phyloP scores from a whole-genome alignment of 2,329 filamentous ascomycete genomes.

The Penicillium freii region DNA sequence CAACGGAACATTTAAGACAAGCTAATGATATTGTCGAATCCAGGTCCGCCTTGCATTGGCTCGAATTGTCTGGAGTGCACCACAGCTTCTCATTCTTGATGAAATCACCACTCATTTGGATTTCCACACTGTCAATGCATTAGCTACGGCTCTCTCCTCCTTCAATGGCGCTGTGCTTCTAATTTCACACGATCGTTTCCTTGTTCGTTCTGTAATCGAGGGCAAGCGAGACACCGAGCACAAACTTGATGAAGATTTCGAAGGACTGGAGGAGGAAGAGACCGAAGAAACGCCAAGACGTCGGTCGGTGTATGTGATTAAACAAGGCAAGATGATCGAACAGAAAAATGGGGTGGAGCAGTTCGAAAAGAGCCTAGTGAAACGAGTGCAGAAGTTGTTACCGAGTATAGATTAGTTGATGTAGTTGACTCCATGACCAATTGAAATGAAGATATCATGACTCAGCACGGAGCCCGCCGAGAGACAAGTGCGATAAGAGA shows the following conservation, averaged over 20 bases:
- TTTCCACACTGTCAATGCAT: slow-evolving; percentile 72
- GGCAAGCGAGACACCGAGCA: slow-evolving; percentile 50
- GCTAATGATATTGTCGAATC: not conserved
- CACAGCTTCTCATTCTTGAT: slow-evolving; percentile 73
- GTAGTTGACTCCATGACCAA: not conserved
- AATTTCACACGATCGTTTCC: slow-evolving; percentile 79
- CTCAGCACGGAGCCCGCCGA: slow-evolving; percentile 13
- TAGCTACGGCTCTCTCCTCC: slow-evolving; percentile 62
- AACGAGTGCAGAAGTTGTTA: slow-evolving; percentile 52
- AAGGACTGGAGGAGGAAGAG: slow-evolving; percentile 47
- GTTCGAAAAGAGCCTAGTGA: slow-evolving; percentile 65
- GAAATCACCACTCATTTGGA: slow-evolving; percentile 85
- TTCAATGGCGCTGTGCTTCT: slow-evolving; percentile 75
- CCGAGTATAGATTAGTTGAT: not conserved
- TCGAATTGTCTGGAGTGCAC: slow-evolving; percentile 64
- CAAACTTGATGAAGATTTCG: slow-evolving; percentile 44
- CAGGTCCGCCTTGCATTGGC: slow-evolving; percentile 63
- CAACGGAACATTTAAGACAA: not conserved
- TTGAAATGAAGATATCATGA: slow-evolving; percentile 2
- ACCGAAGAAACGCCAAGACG: slow-evolving; percentile 46
- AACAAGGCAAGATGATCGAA: slow-evolving; percentile 54
- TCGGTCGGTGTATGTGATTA: slow-evolving; percentile 61
- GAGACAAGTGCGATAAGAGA: slow-evolving; percentile 7
- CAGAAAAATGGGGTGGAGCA: slow-evolving; percentile 62
- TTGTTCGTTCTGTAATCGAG: slow-evolving; percentile 71